phyloP scores from a whole-genome alignment of 2,329 filamentous ascomycete genomes.

The Clarireedia hainanense region DNA sequence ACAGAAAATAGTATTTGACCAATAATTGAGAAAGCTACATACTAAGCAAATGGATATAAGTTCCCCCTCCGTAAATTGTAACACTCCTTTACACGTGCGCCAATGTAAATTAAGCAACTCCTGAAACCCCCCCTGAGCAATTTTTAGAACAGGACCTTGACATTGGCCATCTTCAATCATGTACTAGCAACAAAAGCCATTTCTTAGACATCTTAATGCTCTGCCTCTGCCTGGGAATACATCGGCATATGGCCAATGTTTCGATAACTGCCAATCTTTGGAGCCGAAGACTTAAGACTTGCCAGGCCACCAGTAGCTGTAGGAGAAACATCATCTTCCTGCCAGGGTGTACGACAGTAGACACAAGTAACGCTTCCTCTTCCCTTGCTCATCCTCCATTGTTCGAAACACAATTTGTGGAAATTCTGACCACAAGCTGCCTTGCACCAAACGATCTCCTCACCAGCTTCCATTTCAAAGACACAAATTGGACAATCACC shows the following conservation, averaged over 20 bases:
- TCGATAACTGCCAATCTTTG: slow-evolving; percentile 14
- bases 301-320: slow-evolving; percentile 1
- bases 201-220: not conserved
- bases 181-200: not conserved
- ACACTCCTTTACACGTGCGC: no score
- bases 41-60: no score
- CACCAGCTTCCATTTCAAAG: slow-evolving; percentile 24
- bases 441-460: slow-evolving; percentile 47
- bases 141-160: no score
- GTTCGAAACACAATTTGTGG: slow-evolving; percentile 44
- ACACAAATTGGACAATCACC: slow-evolving; percentile 19
- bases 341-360: slow-evolving; percentile 52
- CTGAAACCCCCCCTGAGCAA: no score
- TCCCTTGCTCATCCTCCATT: slow-evolving; percentile 42
- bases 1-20: no score
- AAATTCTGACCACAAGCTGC: slow-evolving; percentile 49
- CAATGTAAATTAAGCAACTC: no score
- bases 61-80: no score
- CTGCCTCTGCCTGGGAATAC: slow-evolving; percentile 6
- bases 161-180: not conserved
- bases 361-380: slow-evolving; percentile 45
- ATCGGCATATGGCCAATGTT: slow-evolving; percentile 15
- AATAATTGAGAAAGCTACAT: no score
- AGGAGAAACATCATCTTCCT: slow-evolving; percentile 30
- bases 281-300: slow-evolving; percentile 12